phyloP scores from a whole-genome alignment of 1,139 yeast genomes.

The Scheffersomyces segobiensis region DNA sequence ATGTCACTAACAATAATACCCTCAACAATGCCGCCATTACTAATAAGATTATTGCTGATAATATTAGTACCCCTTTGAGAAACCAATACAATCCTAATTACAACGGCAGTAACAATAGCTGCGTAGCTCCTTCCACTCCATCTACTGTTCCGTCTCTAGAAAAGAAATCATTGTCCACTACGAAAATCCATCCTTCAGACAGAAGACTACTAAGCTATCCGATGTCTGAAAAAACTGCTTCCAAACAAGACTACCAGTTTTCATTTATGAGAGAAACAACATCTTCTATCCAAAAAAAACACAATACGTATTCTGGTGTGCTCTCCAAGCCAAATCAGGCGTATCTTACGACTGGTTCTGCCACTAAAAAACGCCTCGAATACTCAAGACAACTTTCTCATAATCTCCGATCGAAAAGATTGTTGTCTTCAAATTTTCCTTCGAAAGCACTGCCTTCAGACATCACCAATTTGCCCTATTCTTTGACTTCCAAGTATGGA shows the following conservation, averaged over 20 bases:
- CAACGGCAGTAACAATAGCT: background rate
- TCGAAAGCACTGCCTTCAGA: constrained; percentile 14
- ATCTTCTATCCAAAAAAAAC: constrained; percentile 33
- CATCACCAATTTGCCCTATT: constrained; percentile 16
- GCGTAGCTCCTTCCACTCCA: constrained; percentile 5
- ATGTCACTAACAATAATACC: background rate
- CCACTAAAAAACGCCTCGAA: constrained; percentile 19
- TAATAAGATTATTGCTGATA: background rate
- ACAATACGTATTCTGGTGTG: constrained; percentile 8
- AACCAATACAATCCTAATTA: too few relatives aligned
- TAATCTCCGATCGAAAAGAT: constrained; percentile 14
- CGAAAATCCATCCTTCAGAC: constrained; percentile 7
- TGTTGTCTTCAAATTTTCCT: constrained; percentile 10
- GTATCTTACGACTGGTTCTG: constrained; percentile 4
- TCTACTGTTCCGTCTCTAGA: constrained; percentile 2
- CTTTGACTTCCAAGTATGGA: background rate
- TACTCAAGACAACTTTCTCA: constrained; percentile 19
- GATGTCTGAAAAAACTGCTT: constrained; percentile 7
- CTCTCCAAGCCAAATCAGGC: background rate
- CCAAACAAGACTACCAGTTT: constrained; percentile 19
- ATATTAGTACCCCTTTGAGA: background rate
- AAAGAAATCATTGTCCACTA: constrained; percentile 9
- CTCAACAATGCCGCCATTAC: background rate
- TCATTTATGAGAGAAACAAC: constrained; percentile 43
- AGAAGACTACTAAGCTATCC: constrained; percentile 11